Evolutionary conservation across 192 early-diverging fungal species (phyloP), one percentile per base, ranked within the genome.

Genomic region (Coemansia sp.): DNA sequence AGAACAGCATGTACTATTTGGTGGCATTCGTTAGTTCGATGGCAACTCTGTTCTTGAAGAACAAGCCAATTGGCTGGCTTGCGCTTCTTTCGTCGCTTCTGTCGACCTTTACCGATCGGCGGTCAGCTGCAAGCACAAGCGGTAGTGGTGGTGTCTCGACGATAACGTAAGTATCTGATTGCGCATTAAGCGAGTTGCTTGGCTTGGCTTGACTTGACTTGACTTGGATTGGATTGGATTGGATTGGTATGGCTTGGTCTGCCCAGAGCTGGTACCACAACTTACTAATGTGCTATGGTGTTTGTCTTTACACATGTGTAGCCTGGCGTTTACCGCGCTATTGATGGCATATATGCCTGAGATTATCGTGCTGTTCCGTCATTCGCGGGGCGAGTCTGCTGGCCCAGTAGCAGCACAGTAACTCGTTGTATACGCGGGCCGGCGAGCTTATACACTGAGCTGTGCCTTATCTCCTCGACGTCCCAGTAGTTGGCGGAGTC

Each of bases 1-100:
- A 78, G 11, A 69, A 69, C 65, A 57, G 69, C 54, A 42, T 78
- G 11, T 78, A 78, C 69, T 78, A 78, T 30, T 28, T 78, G 40
- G 58, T 67, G 5, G 60, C 75, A 11, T 78, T 78, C 63, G 58
- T 42, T 32, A 62, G 69, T 58, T 67, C 75, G 18, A 71, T 78
- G 75, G 75, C 51, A 3, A 65, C 75, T 18, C 54, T 78, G 32
- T 64, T 78, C 38, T 52, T 67, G 51, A 71, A 69, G 61, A 52
- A 52, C 6, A 71, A 68, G 58, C 64, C 60, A 57, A 50, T 68
- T 31, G 75, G 62, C 8, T 78, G 75, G 75, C 16, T 71, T 30
- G 69, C 75, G 0, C 38, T 78, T 27, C 65, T 62, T 44, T 38
- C 69, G 8, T 63, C 75, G 25, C 50, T 78, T 48, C 54, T 78